Percentiles rank a stretch among this genome's conserved stretches.
Conservation (phyloP, 768 basidiomycete species). For the Hericium alpestre region DNA sequence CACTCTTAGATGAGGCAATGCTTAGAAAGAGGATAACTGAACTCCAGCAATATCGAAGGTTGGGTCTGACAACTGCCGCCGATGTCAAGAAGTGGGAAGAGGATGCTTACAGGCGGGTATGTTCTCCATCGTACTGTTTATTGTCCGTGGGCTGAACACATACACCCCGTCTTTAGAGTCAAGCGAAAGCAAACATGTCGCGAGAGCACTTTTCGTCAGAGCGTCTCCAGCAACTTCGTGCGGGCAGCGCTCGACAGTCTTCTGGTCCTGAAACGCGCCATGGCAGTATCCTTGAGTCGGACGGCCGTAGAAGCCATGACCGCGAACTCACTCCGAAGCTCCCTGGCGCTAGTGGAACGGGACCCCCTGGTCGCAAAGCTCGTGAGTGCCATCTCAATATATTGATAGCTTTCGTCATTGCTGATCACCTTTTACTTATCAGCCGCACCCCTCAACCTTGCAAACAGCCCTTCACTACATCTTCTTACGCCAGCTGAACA, state of each 20-base stretch:
- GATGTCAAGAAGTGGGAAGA: slow-evolving; percentile 86
- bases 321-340: slow-evolving; percentile 48
- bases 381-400: slow-evolving; percentile 21
- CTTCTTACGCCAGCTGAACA: slow-evolving; percentile 85
- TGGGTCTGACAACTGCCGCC: slow-evolving; percentile 73
- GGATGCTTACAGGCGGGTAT: slow-evolving; percentile 63
- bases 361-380: slow-evolving; percentile 31
- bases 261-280: slow-evolving; percentile 45
- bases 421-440: not conserved
- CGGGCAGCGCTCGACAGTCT: slow-evolving; percentile 38
- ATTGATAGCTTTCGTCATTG: not conserved
- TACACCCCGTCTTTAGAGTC: slow-evolving; percentile 31
- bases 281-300: slow-evolving; percentile 36
- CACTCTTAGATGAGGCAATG: slow-evolving; percentile 66
- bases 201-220: slow-evolving; percentile 51
- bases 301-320: slow-evolving; percentile 49
- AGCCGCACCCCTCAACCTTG: slow-evolving; percentile 74
- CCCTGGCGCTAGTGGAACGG: slow-evolving; percentile 18
- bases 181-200: slow-evolving; percentile 46
- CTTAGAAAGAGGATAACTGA: slow-evolving; percentile 85
- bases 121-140: slow-evolving; percentile 17
- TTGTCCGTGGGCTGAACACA: slow-evolving; percentile 5
- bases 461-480: slow-evolving; percentile 82
- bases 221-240: slow-evolving; percentile 37
- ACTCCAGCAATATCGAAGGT: slow-evolving; percentile 79